phyloP scores from a whole-genome alignment of 1,139 yeast species.

The Debaryomyces sp. region DNA sequence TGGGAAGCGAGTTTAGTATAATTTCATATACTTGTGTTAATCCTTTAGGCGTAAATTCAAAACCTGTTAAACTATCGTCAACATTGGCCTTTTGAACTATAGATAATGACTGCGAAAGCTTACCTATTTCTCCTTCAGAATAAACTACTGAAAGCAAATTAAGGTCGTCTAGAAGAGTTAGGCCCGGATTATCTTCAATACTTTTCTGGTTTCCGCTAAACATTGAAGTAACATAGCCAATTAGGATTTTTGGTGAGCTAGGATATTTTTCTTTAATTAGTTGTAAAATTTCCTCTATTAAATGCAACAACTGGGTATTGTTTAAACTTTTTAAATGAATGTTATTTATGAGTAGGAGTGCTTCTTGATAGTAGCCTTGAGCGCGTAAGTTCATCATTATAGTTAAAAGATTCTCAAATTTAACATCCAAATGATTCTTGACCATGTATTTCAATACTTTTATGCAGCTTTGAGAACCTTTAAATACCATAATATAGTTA shows the following conservation, averaged over 20 bases:
- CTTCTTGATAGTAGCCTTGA: conserved; percentile 37
- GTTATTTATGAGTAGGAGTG: conserved; percentile 36
- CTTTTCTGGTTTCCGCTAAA: conserved; percentile 19
- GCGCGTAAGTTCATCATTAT: conserved; percentile 32
- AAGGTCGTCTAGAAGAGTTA: conserved; percentile 28
- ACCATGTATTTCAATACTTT: conserved; percentile 38
- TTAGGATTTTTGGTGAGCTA: conserved; percentile 35
- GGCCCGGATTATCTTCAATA: conserved; percentile 13
- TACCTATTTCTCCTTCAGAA: neutral
- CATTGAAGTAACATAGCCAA: conserved; percentile 41
- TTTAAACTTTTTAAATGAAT: conserved; percentile 28
- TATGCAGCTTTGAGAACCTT: conserved; percentile 36
- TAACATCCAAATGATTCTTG: conserved; percentile 29
- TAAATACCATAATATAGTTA: conserved; percentile 40
- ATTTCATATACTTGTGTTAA: conserved; percentile 32
- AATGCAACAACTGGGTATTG: conserved; percentile 18
- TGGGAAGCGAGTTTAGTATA: conserved; percentile 20
- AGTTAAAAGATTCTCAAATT: conserved; percentile 26
- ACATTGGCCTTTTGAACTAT: conserved; percentile 33
- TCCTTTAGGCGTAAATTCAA: conserved; percentile 24
- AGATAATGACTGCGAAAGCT: conserved; percentile 5
- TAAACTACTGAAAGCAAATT: conserved; percentile 18
- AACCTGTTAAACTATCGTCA: conserved; percentile 30
- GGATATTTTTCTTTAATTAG: conserved; percentile 35
- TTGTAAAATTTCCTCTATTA: conserved; percentile 35